Conservation (phyloP, 345 rosid species). For the Clarkia xantiana region DNA sequence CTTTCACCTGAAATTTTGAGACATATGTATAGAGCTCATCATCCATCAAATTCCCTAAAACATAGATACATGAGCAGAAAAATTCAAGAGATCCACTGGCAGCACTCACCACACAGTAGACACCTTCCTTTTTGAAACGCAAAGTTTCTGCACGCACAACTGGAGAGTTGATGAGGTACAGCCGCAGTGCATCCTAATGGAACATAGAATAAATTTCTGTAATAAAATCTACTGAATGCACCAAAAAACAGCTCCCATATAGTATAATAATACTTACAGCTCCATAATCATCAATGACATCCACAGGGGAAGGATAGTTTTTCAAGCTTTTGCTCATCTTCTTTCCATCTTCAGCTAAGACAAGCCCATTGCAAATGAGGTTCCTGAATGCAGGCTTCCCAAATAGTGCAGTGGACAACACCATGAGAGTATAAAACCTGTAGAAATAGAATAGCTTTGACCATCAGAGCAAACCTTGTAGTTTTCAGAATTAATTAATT, state of each 20-base stretch:
- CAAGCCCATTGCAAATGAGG: slow-evolving; percentile 96
- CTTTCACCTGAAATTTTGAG: slow-evolving; percentile 53
- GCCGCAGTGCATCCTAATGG: slow-evolving; percentile 76
- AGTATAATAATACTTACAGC: slow-evolving; percentile 48
- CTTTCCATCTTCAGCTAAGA: slow-evolving; percentile 94
- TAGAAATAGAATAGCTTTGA: neutral
- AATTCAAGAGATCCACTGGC: slow-evolving; percentile 1
- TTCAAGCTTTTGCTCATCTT: slow-evolving; percentile 88
- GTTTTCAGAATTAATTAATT: too few relatives aligned
- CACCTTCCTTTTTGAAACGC: slow-evolving; percentile 91
- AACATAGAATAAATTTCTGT: neutral
- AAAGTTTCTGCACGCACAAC: slow-evolving; percentile 95
- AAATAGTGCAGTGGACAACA: slow-evolving; percentile 89
- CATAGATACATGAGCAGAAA: neutral
- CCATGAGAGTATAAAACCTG: slow-evolving; percentile 99
- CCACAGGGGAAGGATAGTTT: slow-evolving; percentile 87
- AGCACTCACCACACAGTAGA: slow-evolving; percentile 77
- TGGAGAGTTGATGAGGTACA: slow-evolving; percentile 92
- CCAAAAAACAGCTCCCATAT: neutral
- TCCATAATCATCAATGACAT: slow-evolving; percentile 81
- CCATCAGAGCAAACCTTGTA: too few relatives aligned
- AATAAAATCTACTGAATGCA: neutral
- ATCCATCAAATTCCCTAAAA: too few relatives aligned
- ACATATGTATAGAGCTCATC: too few relatives aligned
- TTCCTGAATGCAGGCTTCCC: slow-evolving; percentile 90